These are phyloP conservation scores for Clitopilus hobsonii DNA, from an alignment of 768 basidiomycete genomes.

Conservation along the genomic window DNA sequence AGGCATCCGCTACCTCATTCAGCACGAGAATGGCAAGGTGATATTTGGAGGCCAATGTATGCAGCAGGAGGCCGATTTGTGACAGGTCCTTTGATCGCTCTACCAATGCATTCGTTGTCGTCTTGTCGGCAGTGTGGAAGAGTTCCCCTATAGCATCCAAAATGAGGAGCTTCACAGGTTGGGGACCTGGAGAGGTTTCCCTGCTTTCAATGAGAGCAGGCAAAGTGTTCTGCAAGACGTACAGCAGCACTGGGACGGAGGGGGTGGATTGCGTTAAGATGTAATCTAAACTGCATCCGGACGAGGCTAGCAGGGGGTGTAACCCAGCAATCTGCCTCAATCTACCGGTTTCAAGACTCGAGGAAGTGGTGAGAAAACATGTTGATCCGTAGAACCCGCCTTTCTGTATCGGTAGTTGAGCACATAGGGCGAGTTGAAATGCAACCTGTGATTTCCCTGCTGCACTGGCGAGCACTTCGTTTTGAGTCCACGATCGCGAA, in stretches of 20 bases:
- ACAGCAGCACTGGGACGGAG: constrained; percentile 48
- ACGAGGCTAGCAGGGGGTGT: constrained; percentile 40
- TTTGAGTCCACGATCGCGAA: neutral
- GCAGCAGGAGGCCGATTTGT: constrained; percentile 65
- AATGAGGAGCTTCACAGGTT: constrained; percentile 72
- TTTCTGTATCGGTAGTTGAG: constrained; percentile 58
- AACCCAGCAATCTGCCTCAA: constrained; percentile 59
- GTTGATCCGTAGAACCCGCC: constrained; percentile 64
- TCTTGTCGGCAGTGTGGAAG: constrained; percentile 62
- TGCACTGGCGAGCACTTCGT: constrained; percentile 50
- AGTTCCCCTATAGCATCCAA: constrained; percentile 88
- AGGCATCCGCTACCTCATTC: constrained; percentile 87
- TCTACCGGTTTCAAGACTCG: constrained; percentile 62
- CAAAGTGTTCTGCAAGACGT: constrained; percentile 50
- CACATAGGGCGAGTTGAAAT: constrained; percentile 74
- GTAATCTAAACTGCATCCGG: constrained; percentile 43
- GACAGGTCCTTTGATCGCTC: constrained; percentile 71
- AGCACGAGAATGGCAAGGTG: constrained; percentile 75
- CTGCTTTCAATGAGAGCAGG: constrained; percentile 43
- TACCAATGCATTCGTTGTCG: constrained; percentile 56
- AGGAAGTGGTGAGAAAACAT: constrained; percentile 76
- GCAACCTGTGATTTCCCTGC: constrained; percentile 94
- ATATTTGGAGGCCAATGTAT: constrained; percentile 60
- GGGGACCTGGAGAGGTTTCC: constrained; percentile 19
- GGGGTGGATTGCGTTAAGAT: constrained; percentile 60